phyloP scores from a whole-genome alignment of 345 rosid species.

The Punica granatum region DNA sequence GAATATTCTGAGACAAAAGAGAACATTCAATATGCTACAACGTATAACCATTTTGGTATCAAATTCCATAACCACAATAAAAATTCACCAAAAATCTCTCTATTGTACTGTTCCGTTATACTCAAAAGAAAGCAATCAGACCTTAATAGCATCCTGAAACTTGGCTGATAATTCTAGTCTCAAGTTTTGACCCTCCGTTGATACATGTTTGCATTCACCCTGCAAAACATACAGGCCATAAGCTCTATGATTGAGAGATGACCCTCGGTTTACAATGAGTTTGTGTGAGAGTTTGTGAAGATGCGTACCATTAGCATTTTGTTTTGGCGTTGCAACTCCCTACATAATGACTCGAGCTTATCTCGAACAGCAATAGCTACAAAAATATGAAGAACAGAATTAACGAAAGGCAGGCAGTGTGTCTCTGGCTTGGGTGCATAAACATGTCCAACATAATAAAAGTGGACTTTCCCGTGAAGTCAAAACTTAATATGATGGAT shows the following conservation, averaged over 20 bases:
- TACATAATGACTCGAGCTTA: slow-evolving; percentile 84
- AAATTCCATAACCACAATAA: neutral
- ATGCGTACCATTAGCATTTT: slow-evolving; percentile 74
- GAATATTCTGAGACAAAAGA: neutral
- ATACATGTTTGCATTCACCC: slow-evolving; percentile 94
- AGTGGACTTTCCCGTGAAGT: neutral
- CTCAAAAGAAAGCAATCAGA: slow-evolving; percentile 13
- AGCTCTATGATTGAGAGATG: neutral
- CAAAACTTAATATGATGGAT: neutral
- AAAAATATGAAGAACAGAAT: neutral
- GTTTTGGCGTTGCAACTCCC: slow-evolving; percentile 93
- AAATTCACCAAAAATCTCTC: neutral
- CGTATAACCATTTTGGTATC: neutral
- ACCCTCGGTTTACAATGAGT: neutral
- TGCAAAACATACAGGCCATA: slow-evolving; percentile 24
- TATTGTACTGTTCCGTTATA: neutral
- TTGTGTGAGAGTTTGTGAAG: neutral
- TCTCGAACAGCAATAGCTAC: slow-evolving; percentile 78
- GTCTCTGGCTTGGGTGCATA: neutral
- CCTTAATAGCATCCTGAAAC: slow-evolving; percentile 95
- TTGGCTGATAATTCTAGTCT: slow-evolving; percentile 81
- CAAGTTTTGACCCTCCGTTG: slow-evolving; percentile 78
- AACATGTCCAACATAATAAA: neutral
- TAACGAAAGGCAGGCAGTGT: neutral
- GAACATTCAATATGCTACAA: neutral